Base-by-base conservation (phyloP, 805 yeast species). In the Wickerhamomyces chambardii region DNA sequence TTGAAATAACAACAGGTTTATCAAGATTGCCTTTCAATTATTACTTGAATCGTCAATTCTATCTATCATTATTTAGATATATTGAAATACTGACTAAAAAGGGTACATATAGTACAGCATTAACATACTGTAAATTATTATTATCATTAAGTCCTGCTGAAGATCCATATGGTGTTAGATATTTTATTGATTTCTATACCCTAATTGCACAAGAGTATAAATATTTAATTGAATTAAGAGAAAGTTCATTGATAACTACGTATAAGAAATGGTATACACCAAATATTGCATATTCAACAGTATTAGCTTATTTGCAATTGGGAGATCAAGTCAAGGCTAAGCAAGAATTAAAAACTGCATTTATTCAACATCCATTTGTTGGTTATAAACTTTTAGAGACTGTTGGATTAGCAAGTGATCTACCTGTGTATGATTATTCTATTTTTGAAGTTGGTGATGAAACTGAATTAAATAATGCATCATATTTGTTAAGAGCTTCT, bases 151-250 rank as follows among this genome's bases (percentile, higher is more conserved):
- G 74, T 26, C 95, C 95, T 2, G 68, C 76, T 2, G 84, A 80
- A 37, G 95, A 87, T 60, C 95, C 95, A 2, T 61, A 79, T 35
- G 95, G 95, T 17, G 86, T 81, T 11, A 68, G 95, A 42, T 79
- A 80, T 49, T 83, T 85, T 53, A 76, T 87, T 45, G 95, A 87
- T 52, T 78, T 72, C 49, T 86, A 83, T 50, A 78, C 90, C 4
- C 59, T 84, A 4, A 60, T 75, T 57, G 64, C 84, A 27, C 77
- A 69, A 24, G 84, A 84, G 41, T 75, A 68, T 48, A 63, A 73
- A 38, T 85, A 74, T 54, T 51, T 86, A 44, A 63, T 77, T 11
- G 70, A 74, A 15, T 57, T 84, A 25, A 68, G 67, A 2, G 59
- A 70, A 11, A 73, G 84, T 2, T 71, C 83, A 2, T 59, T 82